phyloP scores from a whole-genome alignment of 495 filamentous ascomycete genomes.

The Alectoria sarmentosa region DNA sequence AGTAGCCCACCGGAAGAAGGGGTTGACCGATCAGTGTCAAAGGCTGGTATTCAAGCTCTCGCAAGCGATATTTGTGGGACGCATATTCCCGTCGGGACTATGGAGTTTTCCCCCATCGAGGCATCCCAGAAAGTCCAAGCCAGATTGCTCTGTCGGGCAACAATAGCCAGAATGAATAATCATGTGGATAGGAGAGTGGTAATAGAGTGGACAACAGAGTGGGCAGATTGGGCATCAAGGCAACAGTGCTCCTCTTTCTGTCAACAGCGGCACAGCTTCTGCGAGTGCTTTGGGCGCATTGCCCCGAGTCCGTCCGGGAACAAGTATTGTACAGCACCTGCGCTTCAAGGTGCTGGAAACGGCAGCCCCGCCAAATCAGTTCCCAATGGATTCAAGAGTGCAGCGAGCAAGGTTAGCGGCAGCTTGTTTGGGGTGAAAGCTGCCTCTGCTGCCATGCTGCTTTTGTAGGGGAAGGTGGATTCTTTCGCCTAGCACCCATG shows the following conservation, averaged over 20 bases:
- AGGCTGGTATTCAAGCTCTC: background rate
- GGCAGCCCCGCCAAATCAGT: background rate
- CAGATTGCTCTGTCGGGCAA: conserved; percentile 5
- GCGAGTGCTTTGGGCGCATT: background rate
- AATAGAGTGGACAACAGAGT: background rate
- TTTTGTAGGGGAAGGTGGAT: conserved; percentile 1
- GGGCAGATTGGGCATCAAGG: background rate
- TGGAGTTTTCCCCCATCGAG: conserved; percentile 19
- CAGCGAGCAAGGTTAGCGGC: conserved; percentile 14
- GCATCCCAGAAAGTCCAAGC: conserved; percentile 10
- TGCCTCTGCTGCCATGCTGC: background rate
- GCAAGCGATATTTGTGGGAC: background rate
- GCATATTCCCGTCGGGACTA: conserved; percentile 7
- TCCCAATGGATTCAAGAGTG: conserved; percentile 17
- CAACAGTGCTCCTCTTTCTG: background rate
- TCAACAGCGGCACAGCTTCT: conserved; percentile 1
- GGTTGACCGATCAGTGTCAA: background rate
- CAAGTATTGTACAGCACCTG: conserved; percentile 5
- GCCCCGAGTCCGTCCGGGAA: background rate
- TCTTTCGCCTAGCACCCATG: background rate
- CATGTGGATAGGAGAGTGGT: background rate
- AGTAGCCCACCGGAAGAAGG: background rate
- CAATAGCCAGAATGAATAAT: background rate
- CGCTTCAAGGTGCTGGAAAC: conserved; percentile 1
- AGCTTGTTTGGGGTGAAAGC: conserved; percentile 16